Percentiles rank a stretch among this genome's conserved stretches.
These are phyloP conservation scores for Agroathelia rolfsii DNA, from an alignment of 1,284 basidiomycete genomes.

Conservation along the genomic window DNA sequence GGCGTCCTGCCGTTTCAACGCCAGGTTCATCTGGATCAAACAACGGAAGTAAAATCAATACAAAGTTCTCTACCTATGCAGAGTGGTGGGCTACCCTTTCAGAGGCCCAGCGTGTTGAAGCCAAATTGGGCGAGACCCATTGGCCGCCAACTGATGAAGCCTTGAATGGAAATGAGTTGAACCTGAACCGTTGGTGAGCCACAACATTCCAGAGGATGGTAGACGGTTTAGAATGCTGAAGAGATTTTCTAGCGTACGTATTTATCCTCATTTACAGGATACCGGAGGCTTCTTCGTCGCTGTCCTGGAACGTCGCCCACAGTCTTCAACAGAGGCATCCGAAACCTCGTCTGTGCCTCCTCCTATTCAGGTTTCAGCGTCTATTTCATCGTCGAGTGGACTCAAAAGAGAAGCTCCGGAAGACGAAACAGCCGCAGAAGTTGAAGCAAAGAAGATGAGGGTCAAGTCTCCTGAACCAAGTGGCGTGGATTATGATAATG, in stretches of 20 bases:
- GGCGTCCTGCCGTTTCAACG: conserved; percentile 60
- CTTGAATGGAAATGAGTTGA: conserved; percentile 49
- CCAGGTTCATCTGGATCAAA: no score
- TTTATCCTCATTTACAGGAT: conserved; percentile 94
- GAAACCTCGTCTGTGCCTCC: no score
- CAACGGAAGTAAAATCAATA: no score
- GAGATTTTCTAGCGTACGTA: conserved; percentile 50
- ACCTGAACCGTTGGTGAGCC: conserved; percentile 64
- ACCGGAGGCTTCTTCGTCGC: conserved; percentile 98
- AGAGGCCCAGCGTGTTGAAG: conserved; percentile 36
- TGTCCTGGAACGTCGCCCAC: conserved; percentile 50
- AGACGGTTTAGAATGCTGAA: neutral
- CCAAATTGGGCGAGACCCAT: conserved; percentile 59
- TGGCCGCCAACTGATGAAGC: conserved; percentile 80
- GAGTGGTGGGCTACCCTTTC: conserved; percentile 42
- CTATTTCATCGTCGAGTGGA: no score
- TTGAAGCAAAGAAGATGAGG: no score
- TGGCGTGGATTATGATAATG: no score
- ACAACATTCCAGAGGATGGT: neutral
- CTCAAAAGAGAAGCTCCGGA: no score
- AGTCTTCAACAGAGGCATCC: conserved; percentile 16
- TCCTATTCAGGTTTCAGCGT: no score
- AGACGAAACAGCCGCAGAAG: no score
- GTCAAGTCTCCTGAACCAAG: no score
- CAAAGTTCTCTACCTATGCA: conserved; percentile 43